Evolutionary conservation across 1,139 yeast species (phyloP), one percentile per base, ranked within the genome.

Genomic region (Blastobotrys indianensis): DNA sequence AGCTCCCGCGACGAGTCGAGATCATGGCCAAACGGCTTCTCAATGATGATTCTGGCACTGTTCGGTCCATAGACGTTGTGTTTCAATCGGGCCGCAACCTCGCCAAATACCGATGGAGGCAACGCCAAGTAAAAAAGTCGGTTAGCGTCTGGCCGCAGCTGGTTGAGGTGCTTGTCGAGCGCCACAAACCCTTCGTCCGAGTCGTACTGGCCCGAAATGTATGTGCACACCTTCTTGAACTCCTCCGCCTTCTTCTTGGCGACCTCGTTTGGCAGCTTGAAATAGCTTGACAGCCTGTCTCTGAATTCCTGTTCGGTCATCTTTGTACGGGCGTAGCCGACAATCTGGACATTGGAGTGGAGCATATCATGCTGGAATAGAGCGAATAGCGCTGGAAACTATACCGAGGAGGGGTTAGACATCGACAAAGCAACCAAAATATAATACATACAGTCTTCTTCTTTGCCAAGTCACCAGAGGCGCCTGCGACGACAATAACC

Each of bases 21-120:
- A 66, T 92, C 97, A 63, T 80, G 94, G 54, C 99, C 99, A 66
- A 92, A 94, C 32, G 99, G 99, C 72, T 92, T 92, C 70, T 92
- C 99, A 49, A 92, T 86, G 61, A 92, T 86, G 56, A 94, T 72
- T 64, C 97, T 79, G 34, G 88, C 80, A 48, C 74, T 66, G 46
- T 95, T 96, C 46, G 75, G 70, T 56, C 67, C 59, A 66, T 88
- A 85, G 53, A 79, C 79, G 60, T 76, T 65, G 56, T 78, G 70
- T 70, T 84, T 87, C 64, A 92, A 73, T 52, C 85, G 78, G 46
- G 72, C 69, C 48, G 94, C 88, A 41, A 90, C 97, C 36, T 75
- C 68, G 44, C 84, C 82, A 69, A 94, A 92, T 35, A 84, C 94
- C 10, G 92, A 80, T 25, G 98, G 98, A 29, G 98, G 98, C 54